Conservation (phyloP, 768 basidiomycete genomes). For the Polyporus arcularius region DNA sequence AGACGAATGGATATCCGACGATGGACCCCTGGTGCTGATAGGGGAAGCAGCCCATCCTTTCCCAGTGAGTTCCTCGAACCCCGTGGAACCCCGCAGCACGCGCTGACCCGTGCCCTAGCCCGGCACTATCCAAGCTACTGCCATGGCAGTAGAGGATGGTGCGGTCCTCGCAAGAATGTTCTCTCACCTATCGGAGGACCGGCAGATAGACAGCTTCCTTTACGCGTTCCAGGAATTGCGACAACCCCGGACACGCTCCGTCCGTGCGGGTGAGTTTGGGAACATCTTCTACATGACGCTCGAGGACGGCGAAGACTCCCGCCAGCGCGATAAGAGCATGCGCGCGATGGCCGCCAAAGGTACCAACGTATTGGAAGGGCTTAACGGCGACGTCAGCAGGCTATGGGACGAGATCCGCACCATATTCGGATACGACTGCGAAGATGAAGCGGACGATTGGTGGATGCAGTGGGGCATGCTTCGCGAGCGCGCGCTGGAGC, state of each 20-base stretch:
- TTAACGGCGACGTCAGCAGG: slow-evolving; percentile 24
- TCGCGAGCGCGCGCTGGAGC: slow-evolving; percentile 23
- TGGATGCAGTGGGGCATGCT: slow-evolving; percentile 38
- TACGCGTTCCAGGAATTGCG: slow-evolving; percentile 38
- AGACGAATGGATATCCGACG: slow-evolving; percentile 36
- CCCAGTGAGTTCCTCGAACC: slow-evolving; percentile 26
- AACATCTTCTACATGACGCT: slow-evolving; percentile 25
- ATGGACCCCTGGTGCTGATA: slow-evolving; percentile 31
- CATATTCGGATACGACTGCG: slow-evolving; percentile 36
- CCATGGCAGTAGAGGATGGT: slow-evolving; percentile 42
- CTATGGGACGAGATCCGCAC: slow-evolving; percentile 33
- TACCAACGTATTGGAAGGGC: slow-evolving; percentile 22
- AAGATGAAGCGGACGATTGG: slow-evolving; percentile 40
- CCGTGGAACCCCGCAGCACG: background rate
- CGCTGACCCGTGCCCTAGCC: slow-evolving; percentile 27
- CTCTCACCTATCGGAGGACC: slow-evolving; percentile 31
- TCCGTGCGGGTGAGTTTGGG: slow-evolving; percentile 24
- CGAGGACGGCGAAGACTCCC: slow-evolving; percentile 20
- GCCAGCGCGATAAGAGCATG: slow-evolving; percentile 31
- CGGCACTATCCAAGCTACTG: slow-evolving; percentile 33
- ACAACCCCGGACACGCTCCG: slow-evolving; percentile 26
- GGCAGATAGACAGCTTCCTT: slow-evolving; percentile 34
- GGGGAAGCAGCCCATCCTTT: slow-evolving; percentile 42
- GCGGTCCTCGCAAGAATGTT: slow-evolving; percentile 42
- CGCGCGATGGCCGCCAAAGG: slow-evolving; percentile 20